phyloP scores from a whole-genome alignment of 2,329 filamentous ascomycete genomes.

The Cladophialophora chaetospira region DNA sequence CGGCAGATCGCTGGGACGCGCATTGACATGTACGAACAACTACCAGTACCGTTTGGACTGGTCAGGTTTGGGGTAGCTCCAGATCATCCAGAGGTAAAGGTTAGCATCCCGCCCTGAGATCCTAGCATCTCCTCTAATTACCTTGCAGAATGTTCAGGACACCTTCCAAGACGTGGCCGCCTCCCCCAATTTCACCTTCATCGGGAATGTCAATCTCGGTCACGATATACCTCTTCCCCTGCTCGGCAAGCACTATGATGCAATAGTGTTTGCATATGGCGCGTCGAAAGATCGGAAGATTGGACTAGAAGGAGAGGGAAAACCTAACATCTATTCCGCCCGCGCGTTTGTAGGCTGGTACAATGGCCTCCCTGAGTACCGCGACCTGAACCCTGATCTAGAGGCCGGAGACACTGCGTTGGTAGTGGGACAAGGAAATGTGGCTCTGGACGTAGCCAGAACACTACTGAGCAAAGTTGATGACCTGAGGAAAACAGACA shows the following conservation, averaged over 20 bases:
- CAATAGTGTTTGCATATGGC: slow-evolving; percentile 89
- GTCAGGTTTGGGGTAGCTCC: slow-evolving; percentile 96
- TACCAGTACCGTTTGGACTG: slow-evolving; percentile 90
- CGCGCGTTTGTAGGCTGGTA: slow-evolving; percentile 98
- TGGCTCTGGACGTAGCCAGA: slow-evolving; percentile 88
- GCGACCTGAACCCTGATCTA: slow-evolving; percentile 71
- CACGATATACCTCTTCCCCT: slow-evolving; percentile 65
- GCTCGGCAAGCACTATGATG: slow-evolving; percentile 83
- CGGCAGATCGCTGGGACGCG: slow-evolving; percentile 69
- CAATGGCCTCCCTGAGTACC: slow-evolving; percentile 86
- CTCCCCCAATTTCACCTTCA: slow-evolving; percentile 81
- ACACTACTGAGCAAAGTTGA: slow-evolving; percentile 79
- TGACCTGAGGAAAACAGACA: slow-evolving; percentile 77
- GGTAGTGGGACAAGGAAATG: slow-evolving; percentile 92
- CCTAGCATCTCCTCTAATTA: neutral
- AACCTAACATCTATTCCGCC: slow-evolving; percentile 70
- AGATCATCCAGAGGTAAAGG: slow-evolving; percentile 97
- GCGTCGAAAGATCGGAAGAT: slow-evolving; percentile 80
- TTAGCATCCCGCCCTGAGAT: slow-evolving; percentile 42
- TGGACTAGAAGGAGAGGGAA: slow-evolving; percentile 75
- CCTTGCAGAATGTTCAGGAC: slow-evolving; percentile 80
- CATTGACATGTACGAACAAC: slow-evolving; percentile 94
- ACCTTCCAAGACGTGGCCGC: slow-evolving; percentile 87
- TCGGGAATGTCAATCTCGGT: slow-evolving; percentile 86
- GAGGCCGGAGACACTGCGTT: slow-evolving; percentile 77